Base-by-base conservation (phyloP, 129 eudicot species). In the Pseudognaphalium luteoalbum region DNA sequence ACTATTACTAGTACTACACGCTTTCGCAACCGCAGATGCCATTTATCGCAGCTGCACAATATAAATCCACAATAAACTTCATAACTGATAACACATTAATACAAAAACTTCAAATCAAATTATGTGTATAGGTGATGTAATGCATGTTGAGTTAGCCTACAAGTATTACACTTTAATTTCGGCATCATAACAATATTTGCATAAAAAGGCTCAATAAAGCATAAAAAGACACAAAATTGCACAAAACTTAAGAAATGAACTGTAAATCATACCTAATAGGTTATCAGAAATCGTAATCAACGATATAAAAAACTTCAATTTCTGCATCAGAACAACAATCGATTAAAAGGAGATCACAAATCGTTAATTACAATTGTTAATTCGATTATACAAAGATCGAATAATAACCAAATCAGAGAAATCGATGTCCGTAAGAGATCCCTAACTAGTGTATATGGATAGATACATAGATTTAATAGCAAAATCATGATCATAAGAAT, bases 11-110 rank as follows among this genome's bases (percentile, higher is more conserved):
- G 30, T 33, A 44, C 77, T 62, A 78, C 88, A 83, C 4, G 88
- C 70, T 83, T 88, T 93, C 1, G 88, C 96, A 81, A 91, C 91
- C 86, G 80, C 81, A 0, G 98, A 91, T 3, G 96, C 92, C 98
- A 94, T 94, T 72, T 73, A 20, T 21, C 9, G 34, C 71, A 82
- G 75, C 95, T 91, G 90, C 86, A 83, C 8, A 75, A 61, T 58
- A 82, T 33, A 78, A 57, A 35, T 4, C 16, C 21, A 17, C 70
- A 73, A 66, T 35, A 7, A 68, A 51, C 56, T 34, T 71, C 5
- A 77, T n/a, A 66, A 16, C 30, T 25, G 50, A 68, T 22, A 9
- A 74, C 29, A 33, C 42, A 21, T 66, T 33, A 14, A 66, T 17
- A 41, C 10, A 30, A 8, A 52, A 32, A 42, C 56, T 30, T 14